Evolutionary conservation across 179 eudicot genomes (phyloP).

Genomic region (Monotropa hypopitys): DNA sequence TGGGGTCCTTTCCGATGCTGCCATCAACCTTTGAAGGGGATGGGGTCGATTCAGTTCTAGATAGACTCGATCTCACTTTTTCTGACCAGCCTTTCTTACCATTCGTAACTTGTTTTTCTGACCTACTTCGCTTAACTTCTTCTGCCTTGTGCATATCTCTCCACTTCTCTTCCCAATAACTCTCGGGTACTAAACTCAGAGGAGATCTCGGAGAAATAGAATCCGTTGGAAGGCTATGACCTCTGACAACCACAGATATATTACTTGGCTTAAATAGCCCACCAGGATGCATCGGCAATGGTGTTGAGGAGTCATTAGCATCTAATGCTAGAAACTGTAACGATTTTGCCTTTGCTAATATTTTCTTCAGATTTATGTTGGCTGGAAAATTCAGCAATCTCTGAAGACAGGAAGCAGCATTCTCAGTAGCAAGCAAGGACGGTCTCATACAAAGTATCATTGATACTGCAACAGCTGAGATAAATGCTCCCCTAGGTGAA

Average conservation of each 20-base stretch:
- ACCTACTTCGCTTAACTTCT: constrained; percentile 33
- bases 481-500: constrained; percentile 80
- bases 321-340: constrained; percentile 57
- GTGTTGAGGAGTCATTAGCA: constrained; percentile 32
- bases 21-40: constrained; percentile 36
- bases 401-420: constrained; percentile 85
- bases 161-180: constrained; percentile 99
- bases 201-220: constrained; percentile 36
- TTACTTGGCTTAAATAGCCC: constrained; percentile 20
- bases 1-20: constrained; percentile 19
- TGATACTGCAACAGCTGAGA: constrained; percentile 79
- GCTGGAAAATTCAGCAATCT: constrained; percentile 77
- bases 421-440: constrained; percentile 82
- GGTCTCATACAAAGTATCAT: constrained; percentile 80
- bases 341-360: constrained; percentile 65
- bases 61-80: constrained; percentile 47
- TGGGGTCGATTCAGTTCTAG: constrained; percentile 65
- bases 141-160: constrained; percentile 66
- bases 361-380: constrained; percentile 41
- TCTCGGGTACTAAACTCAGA: constrained; percentile 53
- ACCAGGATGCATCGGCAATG: constrained; percentile 23
- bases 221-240: constrained; percentile 58
- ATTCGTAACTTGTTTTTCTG: constrained; percentile 23
- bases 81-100: constrained; percentile 67
- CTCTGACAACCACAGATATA: constrained; percentile 27